Percentiles rank a stretch among this genome's conserved stretches.
Conservation (phyloP, 2,329 filamentous ascomycete species). For the Emmonsia crescens region DNA sequence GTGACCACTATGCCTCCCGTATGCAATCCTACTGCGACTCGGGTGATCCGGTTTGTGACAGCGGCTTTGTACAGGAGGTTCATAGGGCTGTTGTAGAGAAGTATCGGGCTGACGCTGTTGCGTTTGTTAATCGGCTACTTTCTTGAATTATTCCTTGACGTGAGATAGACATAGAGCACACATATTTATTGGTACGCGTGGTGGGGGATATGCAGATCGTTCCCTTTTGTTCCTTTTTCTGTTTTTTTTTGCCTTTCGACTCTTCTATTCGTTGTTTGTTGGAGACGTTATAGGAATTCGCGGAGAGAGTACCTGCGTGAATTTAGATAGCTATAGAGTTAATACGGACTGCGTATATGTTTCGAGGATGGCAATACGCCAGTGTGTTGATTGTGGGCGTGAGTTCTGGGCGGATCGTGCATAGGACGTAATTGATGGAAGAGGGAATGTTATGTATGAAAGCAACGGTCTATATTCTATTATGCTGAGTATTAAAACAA, state of each 20-base stretch:
- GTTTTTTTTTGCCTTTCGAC: background rate
- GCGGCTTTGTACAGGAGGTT: background rate
- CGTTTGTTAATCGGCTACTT: slow-evolving; percentile 4
- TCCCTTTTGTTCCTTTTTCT: background rate
- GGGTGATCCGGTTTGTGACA: slow-evolving; percentile 3
- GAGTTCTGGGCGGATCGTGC: background rate
- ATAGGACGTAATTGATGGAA: background rate
- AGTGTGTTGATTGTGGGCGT: background rate
- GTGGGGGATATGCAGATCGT: background rate
- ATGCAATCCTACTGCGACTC: slow-evolving; percentile 5
- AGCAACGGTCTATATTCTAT: background rate
- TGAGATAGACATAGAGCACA: background rate
- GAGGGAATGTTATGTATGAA: background rate
- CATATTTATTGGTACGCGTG: background rate
- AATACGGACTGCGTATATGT: background rate
- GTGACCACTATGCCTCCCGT: background rate
- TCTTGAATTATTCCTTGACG: background rate
- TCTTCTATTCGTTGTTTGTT: background rate
- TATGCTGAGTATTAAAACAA: background rate
- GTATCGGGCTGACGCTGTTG: slow-evolving; percentile 1
- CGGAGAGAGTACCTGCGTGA: background rate
- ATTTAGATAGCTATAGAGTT: background rate
- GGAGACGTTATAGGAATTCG: background rate
- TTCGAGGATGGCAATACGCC: background rate
- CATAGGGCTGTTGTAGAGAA: slow-evolving; percentile 4